Conservation (phyloP, 352 stramenopile genomes). For the Pythium plurisporium region DNA sequence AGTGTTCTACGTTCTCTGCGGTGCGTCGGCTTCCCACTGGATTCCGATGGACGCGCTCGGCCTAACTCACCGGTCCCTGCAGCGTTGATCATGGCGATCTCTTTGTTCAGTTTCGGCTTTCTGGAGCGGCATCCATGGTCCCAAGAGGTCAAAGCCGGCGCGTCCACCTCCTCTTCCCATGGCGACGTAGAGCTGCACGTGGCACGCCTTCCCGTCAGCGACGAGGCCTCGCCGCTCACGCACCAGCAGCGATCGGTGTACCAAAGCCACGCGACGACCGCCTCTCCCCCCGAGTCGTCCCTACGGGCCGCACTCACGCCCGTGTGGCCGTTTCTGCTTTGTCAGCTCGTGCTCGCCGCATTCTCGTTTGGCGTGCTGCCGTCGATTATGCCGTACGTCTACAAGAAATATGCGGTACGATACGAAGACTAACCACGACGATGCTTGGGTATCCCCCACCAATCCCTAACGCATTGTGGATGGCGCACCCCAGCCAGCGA, state of each 20-base stretch:
- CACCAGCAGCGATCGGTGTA: neutral
- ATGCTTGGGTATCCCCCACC: neutral
- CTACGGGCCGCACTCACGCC: conserved; percentile 25
- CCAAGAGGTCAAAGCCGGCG: neutral
- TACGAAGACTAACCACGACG: neutral
- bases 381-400: conserved; percentile 70
- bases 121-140: conserved; percentile 38
- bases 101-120: conserved; percentile 49
- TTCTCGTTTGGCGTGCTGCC: conserved; percentile 65
- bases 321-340: conserved; percentile 47
- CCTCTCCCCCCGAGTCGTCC: conserved; percentile 7
- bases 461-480: neutral
- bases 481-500: conserved; percentile 30
- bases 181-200: conserved; percentile 8
- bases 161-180: neutral
- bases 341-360: conserved; percentile 48
- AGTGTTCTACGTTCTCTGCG: conserved; percentile 54
- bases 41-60: neutral
- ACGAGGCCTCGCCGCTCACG: conserved; percentile 8
- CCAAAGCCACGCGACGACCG: neutral
- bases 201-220: neutral
- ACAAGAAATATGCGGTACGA: conserved; percentile 63
- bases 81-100: conserved; percentile 53
- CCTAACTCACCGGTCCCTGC: neutral
- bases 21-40: conserved; percentile 18